Conservation (phyloP, 306 rosid species). For the Quercus suber region DNA sequence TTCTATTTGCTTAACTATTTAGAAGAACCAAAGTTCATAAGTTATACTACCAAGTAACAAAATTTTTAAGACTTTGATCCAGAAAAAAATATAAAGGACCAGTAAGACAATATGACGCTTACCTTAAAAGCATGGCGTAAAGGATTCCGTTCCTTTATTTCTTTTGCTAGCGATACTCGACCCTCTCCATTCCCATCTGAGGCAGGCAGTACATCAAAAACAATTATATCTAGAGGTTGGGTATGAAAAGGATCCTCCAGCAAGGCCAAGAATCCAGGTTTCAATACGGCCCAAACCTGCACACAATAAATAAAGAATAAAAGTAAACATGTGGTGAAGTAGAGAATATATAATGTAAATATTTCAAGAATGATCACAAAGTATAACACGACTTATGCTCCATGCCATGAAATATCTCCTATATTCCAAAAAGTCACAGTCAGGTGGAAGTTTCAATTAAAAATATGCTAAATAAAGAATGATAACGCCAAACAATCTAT, state of each 20-base stretch:
- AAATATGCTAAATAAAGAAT: too few species aligned
- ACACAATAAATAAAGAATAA: slow-evolving; percentile 11
- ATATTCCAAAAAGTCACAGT: slow-evolving; percentile 8
- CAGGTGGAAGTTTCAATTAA: not conserved
- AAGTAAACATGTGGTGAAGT: not conserved
- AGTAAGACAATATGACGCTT: slow-evolving; percentile 16
- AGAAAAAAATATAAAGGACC: slow-evolving; percentile 25
- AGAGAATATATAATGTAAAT: slow-evolving; percentile 8
- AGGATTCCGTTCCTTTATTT: slow-evolving; percentile 83
- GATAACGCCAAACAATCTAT: not conserved
- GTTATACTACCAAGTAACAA: slow-evolving; percentile 2
- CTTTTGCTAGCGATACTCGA: slow-evolving; percentile 71
- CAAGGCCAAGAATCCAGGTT: slow-evolving; percentile 96
- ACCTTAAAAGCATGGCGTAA: slow-evolving; percentile 89
- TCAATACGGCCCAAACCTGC: slow-evolving; percentile 96
- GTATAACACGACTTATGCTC: slow-evolving; percentile 6
- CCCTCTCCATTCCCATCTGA: slow-evolving; percentile 86
- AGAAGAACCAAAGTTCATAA: not conserved
- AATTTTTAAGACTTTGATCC: slow-evolving; percentile 15
- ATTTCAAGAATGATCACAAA: not conserved
- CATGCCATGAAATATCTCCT: not conserved
- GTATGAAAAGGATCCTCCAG: slow-evolving; percentile 83
- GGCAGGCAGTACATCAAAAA: slow-evolving; percentile 82
- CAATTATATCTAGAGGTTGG: slow-evolving; percentile 92
- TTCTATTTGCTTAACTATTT: not conserved